Conservation (phyloP, 805 yeast genomes). For the Blastobotrys terrestris region DNA sequence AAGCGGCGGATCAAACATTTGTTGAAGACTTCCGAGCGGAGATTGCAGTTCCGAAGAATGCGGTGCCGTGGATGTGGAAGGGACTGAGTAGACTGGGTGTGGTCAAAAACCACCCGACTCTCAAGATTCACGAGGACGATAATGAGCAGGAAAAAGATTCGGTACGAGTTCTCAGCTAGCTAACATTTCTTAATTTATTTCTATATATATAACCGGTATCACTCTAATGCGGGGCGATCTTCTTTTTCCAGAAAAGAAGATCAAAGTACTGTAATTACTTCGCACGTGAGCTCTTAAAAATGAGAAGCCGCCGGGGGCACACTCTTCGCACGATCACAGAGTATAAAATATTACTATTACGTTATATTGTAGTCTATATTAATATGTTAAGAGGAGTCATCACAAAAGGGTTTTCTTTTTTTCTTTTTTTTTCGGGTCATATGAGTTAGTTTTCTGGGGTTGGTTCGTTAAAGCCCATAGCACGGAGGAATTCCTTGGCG, state of each 20-base stretch:
- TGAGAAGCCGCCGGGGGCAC: too few relatives aligned
- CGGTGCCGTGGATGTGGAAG: constrained; percentile 60
- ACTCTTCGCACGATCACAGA: too few relatives aligned
- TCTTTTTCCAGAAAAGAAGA: too few relatives aligned
- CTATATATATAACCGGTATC: background rate
- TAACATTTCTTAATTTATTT: background rate
- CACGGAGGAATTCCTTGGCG: constrained; percentile 31
- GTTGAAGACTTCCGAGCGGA: constrained; percentile 73
- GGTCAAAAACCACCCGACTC: constrained; percentile 48
- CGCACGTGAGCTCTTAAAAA: too few relatives aligned
- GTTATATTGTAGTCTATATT: too few relatives aligned
- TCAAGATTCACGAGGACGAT: constrained; percentile 16
- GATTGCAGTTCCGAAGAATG: constrained; percentile 46
- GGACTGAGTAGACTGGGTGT: constrained; percentile 52
- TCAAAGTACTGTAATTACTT: too few relatives aligned
- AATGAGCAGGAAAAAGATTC: too few relatives aligned
- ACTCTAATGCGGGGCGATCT: background rate
- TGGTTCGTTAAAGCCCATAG: constrained; percentile 32
- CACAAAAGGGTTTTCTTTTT: too few relatives aligned
- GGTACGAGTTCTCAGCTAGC: too few relatives aligned
- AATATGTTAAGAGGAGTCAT: too few relatives aligned
- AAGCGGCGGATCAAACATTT: constrained; percentile 75
- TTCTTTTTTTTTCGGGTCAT: background rate
- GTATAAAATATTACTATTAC: background rate
- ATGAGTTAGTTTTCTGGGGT: background rate